Evolutionary conservation across 1,284 basidiomycete genomes (phyloP).

Genomic region (Trichosporon ovoides): DNA sequence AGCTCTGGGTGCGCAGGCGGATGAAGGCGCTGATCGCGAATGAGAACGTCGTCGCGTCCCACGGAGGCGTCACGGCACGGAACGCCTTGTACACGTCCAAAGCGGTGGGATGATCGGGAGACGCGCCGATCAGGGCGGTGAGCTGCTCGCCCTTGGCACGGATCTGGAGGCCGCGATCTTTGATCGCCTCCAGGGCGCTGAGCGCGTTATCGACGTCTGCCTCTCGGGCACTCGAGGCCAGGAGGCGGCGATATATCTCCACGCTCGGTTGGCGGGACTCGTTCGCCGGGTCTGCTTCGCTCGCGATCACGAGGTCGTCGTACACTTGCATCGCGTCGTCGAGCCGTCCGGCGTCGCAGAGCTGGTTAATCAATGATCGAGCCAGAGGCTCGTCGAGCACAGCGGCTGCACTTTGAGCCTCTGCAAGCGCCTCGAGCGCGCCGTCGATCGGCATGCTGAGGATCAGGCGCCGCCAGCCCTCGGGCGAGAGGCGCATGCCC

Average conservation of each 20-base stretch:
- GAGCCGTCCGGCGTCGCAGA: conserved; percentile 16
- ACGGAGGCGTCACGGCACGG: neutral
- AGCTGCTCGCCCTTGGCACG: neutral
- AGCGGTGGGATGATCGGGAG: conserved; percentile 57
- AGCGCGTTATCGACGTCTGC: neutral
- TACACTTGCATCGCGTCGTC: conserved; percentile 20
- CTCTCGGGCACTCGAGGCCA: conserved; percentile 24
- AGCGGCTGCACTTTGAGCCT: conserved; percentile 2
- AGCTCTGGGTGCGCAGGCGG: conserved; percentile 53
- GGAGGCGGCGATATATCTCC: conserved; percentile 56
- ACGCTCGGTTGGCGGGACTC: conserved; percentile 28
- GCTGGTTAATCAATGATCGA: conserved; percentile 21
- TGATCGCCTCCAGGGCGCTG: neutral
- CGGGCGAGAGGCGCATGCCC: neutral
- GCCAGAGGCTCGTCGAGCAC: conserved; percentile 16
- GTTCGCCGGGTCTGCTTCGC: conserved; percentile 8
- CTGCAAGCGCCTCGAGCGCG: neutral
- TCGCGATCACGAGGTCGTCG: conserved; percentile 12
- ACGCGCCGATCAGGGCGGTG: conserved; percentile 53
- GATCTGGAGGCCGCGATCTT: neutral
- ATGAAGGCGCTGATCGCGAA: conserved; percentile 57
- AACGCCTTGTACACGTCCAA: conserved; percentile 1
- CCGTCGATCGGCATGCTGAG: neutral
- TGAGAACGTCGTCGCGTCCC: neutral
- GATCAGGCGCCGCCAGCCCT: neutral